These are phyloP conservation scores for Dioscorea cayenensis DNA, from an alignment of 116 monocot genomes.

Conservation along the genomic window DNA sequence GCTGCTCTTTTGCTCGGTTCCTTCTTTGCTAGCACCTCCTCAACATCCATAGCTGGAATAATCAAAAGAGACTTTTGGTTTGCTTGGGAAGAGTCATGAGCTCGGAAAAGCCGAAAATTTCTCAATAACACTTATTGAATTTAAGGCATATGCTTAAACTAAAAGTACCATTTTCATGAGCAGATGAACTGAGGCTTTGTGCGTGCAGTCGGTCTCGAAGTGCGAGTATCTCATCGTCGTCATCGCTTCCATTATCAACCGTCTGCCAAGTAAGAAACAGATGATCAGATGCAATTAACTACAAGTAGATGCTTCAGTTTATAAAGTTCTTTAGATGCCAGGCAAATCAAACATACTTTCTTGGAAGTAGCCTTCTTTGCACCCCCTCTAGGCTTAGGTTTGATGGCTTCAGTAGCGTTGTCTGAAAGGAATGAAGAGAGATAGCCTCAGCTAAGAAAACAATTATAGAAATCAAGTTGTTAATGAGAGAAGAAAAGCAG, in stretches of 20 bases:
- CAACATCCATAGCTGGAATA: constrained; percentile 52
- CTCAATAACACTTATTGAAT: background rate
- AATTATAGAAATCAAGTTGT: background rate
- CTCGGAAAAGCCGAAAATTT: background rate
- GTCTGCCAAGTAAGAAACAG: constrained; percentile 8
- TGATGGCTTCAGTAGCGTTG: constrained; percentile 17
- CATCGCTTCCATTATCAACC: constrained; percentile 36
- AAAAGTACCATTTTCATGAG: constrained; percentile 40
- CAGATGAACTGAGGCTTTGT: constrained; percentile 72
- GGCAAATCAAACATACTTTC: constrained; percentile 3
- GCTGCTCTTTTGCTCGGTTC: constrained; percentile 21
- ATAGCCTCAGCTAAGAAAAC: background rate
- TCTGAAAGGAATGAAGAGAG: constrained; percentile 13
- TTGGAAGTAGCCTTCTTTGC: constrained; percentile 47
- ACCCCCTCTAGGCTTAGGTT: constrained; percentile 33
- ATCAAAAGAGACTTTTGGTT: background rate
- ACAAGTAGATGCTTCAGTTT: background rate
- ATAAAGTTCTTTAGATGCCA: too few relatives aligned
- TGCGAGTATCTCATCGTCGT: constrained; percentile 52
- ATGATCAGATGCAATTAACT: background rate
- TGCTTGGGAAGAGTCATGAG: background rate
- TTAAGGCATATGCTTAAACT: background rate
- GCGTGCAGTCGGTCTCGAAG: constrained; percentile 64
- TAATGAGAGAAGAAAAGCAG: background rate
- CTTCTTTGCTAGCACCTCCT: constrained; percentile 24